Evolutionary conservation across 768 basidiomycete species (phyloP).

Genomic region (Hypholoma fasciculare): DNA sequence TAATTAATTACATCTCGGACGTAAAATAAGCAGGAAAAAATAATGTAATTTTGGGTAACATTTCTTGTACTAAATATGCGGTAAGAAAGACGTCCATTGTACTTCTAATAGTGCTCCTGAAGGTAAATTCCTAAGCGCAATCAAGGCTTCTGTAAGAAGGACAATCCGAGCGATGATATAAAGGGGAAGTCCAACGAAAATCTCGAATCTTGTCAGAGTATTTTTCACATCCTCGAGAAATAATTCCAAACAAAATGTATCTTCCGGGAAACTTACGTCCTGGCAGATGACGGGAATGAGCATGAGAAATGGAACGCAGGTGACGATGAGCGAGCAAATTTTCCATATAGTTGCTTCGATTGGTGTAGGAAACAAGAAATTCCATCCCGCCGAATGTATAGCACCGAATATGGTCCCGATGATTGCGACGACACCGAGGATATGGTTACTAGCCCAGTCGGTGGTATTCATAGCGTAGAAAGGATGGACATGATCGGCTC

Average conservation of each 20-base stretch:
- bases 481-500: background rate
- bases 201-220: background rate
- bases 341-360: conserved; percentile 8
- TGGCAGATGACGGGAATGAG: conserved; percentile 1
- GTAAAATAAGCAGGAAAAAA: too few species aligned
- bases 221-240: conserved; percentile 1
- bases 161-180: conserved; percentile 9
- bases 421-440: conserved; percentile 1
- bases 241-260: conserved; percentile 2
- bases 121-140: conserved; percentile 4
- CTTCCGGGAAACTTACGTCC: background rate
- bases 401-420: conserved; percentile 12
- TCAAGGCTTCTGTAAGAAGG: conserved; percentile 5
- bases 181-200: conserved; percentile 3
- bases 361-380: conserved; percentile 8
- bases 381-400: conserved; percentile 11
- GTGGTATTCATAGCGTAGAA: conserved; percentile 1
- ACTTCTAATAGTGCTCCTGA: background rate
- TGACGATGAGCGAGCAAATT: conserved; percentile 1
- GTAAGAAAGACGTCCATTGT: conserved; percentile 13
- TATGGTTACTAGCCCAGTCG: conserved; percentile 2
- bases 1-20: too few species aligned
- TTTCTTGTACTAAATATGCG: conserved; percentile 4
- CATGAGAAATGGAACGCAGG: conserved; percentile 5
- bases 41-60: too few species aligned